These are phyloP conservation scores for Diversispora epigaea DNA, from an alignment of 192 early-diverging fungal species.

Conservation along the genomic window DNA sequence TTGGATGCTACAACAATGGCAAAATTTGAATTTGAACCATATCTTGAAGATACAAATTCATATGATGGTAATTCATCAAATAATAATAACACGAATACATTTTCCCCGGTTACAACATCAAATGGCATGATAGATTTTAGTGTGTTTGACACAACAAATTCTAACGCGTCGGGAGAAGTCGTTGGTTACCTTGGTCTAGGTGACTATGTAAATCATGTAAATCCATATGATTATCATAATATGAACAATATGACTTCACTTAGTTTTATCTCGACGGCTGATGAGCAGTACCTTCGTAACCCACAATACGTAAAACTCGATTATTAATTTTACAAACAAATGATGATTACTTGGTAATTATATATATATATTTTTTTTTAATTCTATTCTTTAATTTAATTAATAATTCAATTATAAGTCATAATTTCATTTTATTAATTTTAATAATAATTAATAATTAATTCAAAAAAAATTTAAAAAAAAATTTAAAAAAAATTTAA, in stretches of 20 bases:
- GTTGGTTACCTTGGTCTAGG: background rate
- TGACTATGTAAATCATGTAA: background rate
- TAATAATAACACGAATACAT: background rate
- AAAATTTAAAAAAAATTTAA: too few relatives aligned
- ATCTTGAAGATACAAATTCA: constrained; percentile 13
- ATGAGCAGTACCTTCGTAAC: constrained; percentile 7
- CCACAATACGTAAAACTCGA: constrained; percentile 14
- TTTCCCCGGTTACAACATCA: background rate
- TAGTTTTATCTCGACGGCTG: background rate
- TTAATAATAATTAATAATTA: too few relatives aligned
- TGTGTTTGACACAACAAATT: constrained; percentile 8
- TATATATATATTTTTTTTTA: background rate
- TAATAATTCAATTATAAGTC: background rate
- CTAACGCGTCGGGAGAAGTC: background rate
- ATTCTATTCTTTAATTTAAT: background rate
- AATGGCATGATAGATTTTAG: constrained; percentile 22
- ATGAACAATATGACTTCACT: constrained; percentile 1
- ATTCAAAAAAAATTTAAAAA: too few relatives aligned
- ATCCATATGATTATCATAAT: background rate
- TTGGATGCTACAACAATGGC: constrained; percentile 3
- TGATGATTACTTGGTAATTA: background rate
- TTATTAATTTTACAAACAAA: background rate
- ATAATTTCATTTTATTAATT: too few relatives aligned
- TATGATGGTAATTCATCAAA: constrained; percentile 7
- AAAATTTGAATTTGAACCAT: constrained; percentile 1